Percentiles rank a stretch among this genome's conserved stretches.
phyloP scores from a whole-genome alignment of 2,329 filamentous ascomycete genomes.

The Pyrenochaeta sp. region DNA sequence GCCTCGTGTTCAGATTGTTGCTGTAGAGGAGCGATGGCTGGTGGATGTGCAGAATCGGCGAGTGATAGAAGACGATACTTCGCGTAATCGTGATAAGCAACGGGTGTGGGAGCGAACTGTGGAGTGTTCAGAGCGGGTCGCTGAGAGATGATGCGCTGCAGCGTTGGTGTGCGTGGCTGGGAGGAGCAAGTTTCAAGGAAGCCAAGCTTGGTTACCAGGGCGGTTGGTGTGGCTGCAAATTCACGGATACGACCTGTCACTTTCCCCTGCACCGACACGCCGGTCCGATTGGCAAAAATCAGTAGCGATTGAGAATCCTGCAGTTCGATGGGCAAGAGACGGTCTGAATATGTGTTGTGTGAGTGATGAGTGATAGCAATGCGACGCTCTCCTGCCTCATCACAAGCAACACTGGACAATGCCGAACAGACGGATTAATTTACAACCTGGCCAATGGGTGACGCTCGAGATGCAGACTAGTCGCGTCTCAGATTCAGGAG shows the following conservation, averaged over 20 bases:
- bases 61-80: conserved; percentile 8
- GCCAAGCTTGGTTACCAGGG: conserved; percentile 25
- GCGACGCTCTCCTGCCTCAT: conserved; percentile 5
- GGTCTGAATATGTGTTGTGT: conserved; percentile 2
- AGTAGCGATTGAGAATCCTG: background rate
- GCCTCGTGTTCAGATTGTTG: conserved; percentile 26
- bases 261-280: conserved; percentile 8
- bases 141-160: conserved; percentile 31
- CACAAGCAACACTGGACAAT: conserved; percentile 19
- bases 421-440: conserved; percentile 24
- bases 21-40: conserved; percentile 23
- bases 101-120: conserved; percentile 13
- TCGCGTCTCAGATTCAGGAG: conserved; percentile 17
- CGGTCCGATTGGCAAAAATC: background rate
- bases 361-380: conserved; percentile 2
- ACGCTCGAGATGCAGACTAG: background rate
- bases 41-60: conserved; percentile 6
- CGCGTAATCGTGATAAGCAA: conserved; percentile 16
- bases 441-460: conserved; percentile 20
- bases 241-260: conserved; percentile 2
- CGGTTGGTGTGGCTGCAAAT: conserved; percentile 17
- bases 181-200: conserved; percentile 24
- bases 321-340: conserved; percentile 8
- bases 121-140: conserved; percentile 11
- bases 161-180: conserved; percentile 27